A percentile compares a stretch with the other conserved stretches of the same genome.
Conservation (phyloP, 441 rosid species). For the Geranium incanum region DNA sequence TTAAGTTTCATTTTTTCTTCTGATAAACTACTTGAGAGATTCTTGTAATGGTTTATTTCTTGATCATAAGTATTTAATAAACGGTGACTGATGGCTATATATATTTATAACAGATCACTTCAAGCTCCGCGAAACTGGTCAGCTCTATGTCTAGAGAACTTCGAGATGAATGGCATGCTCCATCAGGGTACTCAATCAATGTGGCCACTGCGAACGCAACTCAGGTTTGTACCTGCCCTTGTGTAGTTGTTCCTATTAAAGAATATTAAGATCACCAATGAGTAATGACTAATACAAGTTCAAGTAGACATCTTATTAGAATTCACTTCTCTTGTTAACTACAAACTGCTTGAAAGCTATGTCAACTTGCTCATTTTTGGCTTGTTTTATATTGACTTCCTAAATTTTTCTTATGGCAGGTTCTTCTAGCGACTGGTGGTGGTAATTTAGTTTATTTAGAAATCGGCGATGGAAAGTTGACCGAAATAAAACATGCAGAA, state of each 20-base stretch:
- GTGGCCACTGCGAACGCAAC: conserved; percentile 97
- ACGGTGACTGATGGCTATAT: conserved; percentile 18
- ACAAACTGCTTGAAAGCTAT: background rate
- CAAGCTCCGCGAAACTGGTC: conserved; percentile 83
- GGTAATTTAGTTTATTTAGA: conserved; percentile 90
- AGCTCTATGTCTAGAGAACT: conserved; percentile 71
- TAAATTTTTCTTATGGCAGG: conserved; percentile 16
- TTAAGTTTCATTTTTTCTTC: background rate
- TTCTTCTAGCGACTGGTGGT: conserved; percentile 90
- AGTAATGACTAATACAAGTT: background rate
- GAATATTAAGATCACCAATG: background rate
- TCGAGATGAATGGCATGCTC: conserved; percentile 75
- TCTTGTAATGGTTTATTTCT: background rate
- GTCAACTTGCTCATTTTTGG: background rate
- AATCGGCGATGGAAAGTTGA: conserved; percentile 74
- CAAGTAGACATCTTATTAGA: background rate
- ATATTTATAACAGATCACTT: conserved; percentile 57
- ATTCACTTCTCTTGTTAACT: background rate
- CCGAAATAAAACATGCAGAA: conserved; percentile 59
- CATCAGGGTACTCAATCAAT: conserved; percentile 76
- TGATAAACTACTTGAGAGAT: background rate
- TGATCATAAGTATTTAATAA: background rate
- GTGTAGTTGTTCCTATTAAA: conserved; percentile 7
- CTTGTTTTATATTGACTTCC: background rate
- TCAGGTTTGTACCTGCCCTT: conserved; percentile 49